These are phyloP conservation scores for Penicillium sp. DNA, from an alignment of 2,329 filamentous ascomycete genomes.

Conservation along the genomic window DNA sequence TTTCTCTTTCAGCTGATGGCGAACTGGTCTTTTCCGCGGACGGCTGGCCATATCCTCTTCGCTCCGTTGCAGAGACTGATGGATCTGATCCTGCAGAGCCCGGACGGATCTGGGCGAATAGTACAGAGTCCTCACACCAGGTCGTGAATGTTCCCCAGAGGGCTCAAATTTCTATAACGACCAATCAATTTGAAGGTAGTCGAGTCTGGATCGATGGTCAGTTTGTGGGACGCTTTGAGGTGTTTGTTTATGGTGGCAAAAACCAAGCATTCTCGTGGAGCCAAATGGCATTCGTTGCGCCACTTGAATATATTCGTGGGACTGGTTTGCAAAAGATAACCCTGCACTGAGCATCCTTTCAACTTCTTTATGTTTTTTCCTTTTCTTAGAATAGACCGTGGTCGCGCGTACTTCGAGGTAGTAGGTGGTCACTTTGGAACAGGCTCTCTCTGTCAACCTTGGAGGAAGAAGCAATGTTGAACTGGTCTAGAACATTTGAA, in stretches of 20 bases:
- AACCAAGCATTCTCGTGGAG: conserved; percentile 57
- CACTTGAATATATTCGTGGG: conserved; percentile 35
- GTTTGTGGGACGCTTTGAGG: conserved; percentile 55
- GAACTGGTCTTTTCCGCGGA: conserved; percentile 47
- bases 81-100: conserved; percentile 51
- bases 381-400: too few species aligned
- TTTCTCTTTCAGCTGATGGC: conserved; percentile 39
- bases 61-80: conserved; percentile 44
- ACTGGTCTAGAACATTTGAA: background rate
- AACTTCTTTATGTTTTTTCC: background rate
- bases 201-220: conserved; percentile 50
- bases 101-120: conserved; percentile 56
- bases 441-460: too few species aligned
- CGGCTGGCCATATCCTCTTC: conserved; percentile 52
- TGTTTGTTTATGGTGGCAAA: conserved; percentile 55
- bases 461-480: too few species aligned
- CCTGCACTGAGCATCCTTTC: background rate
- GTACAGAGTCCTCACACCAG: conserved; percentile 48
- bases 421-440: too few species aligned
- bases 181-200: conserved; percentile 49
- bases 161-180: conserved; percentile 44
- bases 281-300: conserved; percentile 59
- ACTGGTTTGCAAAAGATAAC: conserved; percentile 8
- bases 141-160: conserved; percentile 38
- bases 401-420: too few species aligned